Conservation (phyloP, 331 rosid species). For the Rosa hybrid region DNA sequence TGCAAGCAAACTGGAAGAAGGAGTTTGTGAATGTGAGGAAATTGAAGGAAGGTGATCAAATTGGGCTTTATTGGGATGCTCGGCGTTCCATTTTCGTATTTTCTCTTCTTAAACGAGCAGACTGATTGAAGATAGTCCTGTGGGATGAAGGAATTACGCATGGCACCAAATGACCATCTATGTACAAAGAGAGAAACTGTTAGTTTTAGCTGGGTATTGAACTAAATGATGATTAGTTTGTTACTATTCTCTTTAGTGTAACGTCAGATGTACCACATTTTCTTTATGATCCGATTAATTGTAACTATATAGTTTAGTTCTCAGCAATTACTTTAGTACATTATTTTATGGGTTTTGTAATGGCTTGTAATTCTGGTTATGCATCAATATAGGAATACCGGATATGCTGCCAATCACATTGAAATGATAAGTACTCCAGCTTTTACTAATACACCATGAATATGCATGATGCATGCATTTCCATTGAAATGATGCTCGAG, state of each 20-base stretch:
- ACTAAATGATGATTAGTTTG: neutral
- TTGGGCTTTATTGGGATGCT: conserved; percentile 6
- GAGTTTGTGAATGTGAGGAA: conserved; percentile 15
- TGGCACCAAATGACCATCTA: neutral
- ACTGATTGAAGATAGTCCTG: neutral
- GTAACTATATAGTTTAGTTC: neutral
- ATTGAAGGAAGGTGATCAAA: conserved; percentile 9
- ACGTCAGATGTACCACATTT: neutral
- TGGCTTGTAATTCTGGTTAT: neutral
- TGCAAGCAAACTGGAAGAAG: neutral
- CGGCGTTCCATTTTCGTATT: neutral
- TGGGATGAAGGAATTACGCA: neutral
- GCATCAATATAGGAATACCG: neutral
- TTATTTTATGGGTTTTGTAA: too few species aligned
- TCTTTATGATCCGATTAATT: neutral
- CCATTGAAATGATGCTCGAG: neutral
- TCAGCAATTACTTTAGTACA: neutral
- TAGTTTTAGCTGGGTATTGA: neutral
- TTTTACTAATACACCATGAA: too few species aligned
- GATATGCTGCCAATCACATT: neutral
- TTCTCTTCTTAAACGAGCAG: neutral
- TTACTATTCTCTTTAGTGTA: neutral
- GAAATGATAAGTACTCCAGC: neutral
- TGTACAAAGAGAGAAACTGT: neutral
- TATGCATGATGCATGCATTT: neutral